These are phyloP conservation scores for Apostasia shenzhenica DNA, from an alignment of 106 monocot genomes.

Conservation along the genomic window DNA sequence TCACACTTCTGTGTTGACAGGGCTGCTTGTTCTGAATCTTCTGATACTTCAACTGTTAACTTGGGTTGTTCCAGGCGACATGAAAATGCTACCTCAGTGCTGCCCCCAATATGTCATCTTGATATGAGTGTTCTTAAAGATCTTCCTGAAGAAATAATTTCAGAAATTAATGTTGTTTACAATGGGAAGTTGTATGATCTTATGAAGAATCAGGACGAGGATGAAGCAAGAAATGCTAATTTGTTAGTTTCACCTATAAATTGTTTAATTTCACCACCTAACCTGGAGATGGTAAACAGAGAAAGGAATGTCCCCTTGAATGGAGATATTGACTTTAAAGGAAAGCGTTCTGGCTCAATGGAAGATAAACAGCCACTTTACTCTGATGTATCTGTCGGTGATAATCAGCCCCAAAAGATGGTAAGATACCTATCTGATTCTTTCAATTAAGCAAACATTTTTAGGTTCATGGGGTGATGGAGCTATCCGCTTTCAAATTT, in stretches of 20 bases:
- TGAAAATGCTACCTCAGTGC: conserved; percentile 15
- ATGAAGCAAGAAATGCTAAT: not conserved
- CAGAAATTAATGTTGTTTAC: conserved; percentile 75
- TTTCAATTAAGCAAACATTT: no score
- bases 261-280: no score
- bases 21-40: not conserved
- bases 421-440: no score
- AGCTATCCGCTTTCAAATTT: no score
- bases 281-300: no score
- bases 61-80: conserved; percentile 3
- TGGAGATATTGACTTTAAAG: no score
- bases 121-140: conserved; percentile 68
- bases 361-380: no score
- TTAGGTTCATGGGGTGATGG: no score
- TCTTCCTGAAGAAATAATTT: conserved; percentile 82
- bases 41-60: conserved; percentile 13
- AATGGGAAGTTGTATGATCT: conserved; percentile 52
- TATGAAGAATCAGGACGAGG: conserved; percentile 21
- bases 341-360: no score
- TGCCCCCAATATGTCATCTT: conserved; percentile 61
- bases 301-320: no score
- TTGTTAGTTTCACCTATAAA: not conserved
- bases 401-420: no score
- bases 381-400: no score
- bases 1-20: not conserved